Percentiles rank a stretch among this genome's conserved stretches.
Conservation (phyloP, 73 alveolate species). For the Tetrahymena thermophila region DNA sequence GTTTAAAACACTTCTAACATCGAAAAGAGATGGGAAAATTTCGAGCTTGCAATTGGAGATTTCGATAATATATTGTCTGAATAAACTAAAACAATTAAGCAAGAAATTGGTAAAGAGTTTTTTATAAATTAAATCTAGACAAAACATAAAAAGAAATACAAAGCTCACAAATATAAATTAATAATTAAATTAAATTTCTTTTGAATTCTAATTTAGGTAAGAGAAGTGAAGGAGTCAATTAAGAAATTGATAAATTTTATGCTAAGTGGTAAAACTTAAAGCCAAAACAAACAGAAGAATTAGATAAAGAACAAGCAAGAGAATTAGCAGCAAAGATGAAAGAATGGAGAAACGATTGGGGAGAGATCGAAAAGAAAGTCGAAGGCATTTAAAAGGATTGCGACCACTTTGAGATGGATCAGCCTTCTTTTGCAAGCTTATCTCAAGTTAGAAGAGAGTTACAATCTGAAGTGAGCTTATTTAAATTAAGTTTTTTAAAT, state of each 20-base stretch:
- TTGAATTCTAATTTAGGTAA: conserved; percentile 58
- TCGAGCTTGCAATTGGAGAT: conserved; percentile 79
- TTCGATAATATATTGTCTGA: conserved; percentile 91
- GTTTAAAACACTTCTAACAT: conserved; percentile 65
- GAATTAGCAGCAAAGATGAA: conserved; percentile 84
- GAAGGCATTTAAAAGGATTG: conserved; percentile 78
- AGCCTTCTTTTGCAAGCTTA: conserved; percentile 66
- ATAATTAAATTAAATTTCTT: background rate
- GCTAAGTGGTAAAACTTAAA: conserved; percentile 92
- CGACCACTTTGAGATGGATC: conserved; percentile 84
- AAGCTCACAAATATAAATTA: background rate
- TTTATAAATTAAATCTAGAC: no score
- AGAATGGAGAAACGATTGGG: conserved; percentile 91
- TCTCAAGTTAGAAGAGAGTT: conserved; percentile 89
- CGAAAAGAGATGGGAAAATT: conserved; percentile 93
- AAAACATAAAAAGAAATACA: background rate
- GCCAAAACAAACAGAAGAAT: conserved; percentile 93
- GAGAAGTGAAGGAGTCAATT: conserved; percentile 48
- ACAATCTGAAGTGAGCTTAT: conserved; percentile 56
- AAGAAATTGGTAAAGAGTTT: conserved; percentile 47
- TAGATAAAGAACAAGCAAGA: conserved; percentile 91
- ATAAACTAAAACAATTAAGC: conserved; percentile 77
- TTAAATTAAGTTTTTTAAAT: background rate
- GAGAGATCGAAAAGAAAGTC: conserved; percentile 73
- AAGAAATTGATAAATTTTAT: conserved; percentile 82